Evolutionary conservation across 192 early-diverging fungal species (phyloP), one percentile per base, ranked within the genome.

Genomic region (Chytriomyces sp.): DNA sequence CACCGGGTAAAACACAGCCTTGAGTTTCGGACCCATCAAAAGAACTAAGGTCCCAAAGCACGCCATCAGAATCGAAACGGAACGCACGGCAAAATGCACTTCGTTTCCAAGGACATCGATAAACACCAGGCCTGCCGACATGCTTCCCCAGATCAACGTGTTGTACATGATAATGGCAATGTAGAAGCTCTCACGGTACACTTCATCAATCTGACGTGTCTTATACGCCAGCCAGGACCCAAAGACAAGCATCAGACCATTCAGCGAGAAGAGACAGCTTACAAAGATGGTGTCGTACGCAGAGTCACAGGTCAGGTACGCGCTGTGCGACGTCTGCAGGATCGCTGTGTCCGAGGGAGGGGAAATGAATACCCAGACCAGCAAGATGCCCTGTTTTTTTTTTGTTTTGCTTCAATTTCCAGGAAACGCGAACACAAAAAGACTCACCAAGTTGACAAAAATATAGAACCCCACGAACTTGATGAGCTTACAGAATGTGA

Each of bases 161-260:
- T 57, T 57, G 53, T 57, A 57, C 53, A 57, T 57, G 53, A 57
- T 57, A 5, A 57, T 57, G 13, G 53, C 53, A 57, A 57, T 57
- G 16, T 20, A 57, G 20, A 57, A 57, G 20, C 53, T 57, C 20
- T 57, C 53, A 5, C 53, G 53, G 5, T 57, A 57, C 20, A 20
- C 20, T 57, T 57, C 53, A 57, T 57, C 53, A 13, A 57, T 20
- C 16, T 57, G 2, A 20, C 53, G 53, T 3, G 53, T 57, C 53
- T 57, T 57, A 5, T 57, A 57, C 16, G 53, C 53, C 13, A 57
- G 53, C 53, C 53, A 57, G 53, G 16, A n/a, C 20, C 53, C 53
- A 20, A 57, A 57, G 20, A 57, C 53, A 2, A 57, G 53, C 16
- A 57, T 57, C 16, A 57, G 53, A 57, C 53, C 53, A 20, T 57